A percentile compares a stretch with the other conserved stretches of the same genome.
phyloP scores from a whole-genome alignment of 1,284 basidiomycete species.

The Ceratorhiza oryzae-sativae region DNA sequence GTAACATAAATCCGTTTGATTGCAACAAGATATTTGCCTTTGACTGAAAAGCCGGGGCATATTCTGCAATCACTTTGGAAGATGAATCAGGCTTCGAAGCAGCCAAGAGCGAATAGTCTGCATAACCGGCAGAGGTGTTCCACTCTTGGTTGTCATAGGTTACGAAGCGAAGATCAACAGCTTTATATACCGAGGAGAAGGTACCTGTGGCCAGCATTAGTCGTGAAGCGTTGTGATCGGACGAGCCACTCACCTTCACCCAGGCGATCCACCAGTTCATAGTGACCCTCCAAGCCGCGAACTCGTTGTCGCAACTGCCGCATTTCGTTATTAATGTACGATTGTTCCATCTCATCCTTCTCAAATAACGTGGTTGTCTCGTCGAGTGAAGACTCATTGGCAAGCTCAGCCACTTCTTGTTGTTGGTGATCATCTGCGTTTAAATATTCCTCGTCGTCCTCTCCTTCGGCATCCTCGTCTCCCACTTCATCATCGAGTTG shows the following conservation, averaged over 20 bases:
- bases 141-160: constrained; percentile 75
- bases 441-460: constrained; percentile 43
- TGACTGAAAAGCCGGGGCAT: constrained; percentile 13
- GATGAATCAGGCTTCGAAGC: constrained; percentile 66
- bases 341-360: constrained; percentile 71
- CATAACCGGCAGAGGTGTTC: constrained; percentile 69
- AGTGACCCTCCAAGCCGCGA: constrained; percentile 69
- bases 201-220: constrained; percentile 65
- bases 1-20: constrained; percentile 98
- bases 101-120: constrained; percentile 61
- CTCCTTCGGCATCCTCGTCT: constrained; percentile 47
- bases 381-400: constrained; percentile 55
- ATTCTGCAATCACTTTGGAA: constrained; percentile 46
- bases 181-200: constrained; percentile 99
- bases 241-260: constrained; percentile 68
- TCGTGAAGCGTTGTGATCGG: neutral
- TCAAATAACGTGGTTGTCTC: constrained; percentile 64
- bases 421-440: constrained; percentile 53
- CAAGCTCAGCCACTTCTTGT: constrained; percentile 48
- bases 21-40: constrained; percentile 73
- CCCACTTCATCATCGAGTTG: constrained; percentile 47
- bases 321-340: constrained; percentile 82
- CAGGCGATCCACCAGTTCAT: constrained; percentile 86
- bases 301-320: constrained; percentile 59
- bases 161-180: constrained; percentile 77